Evolutionary conservation across 805 yeast species (phyloP).

Genomic region (Alloascoidea hylecoeti): DNA sequence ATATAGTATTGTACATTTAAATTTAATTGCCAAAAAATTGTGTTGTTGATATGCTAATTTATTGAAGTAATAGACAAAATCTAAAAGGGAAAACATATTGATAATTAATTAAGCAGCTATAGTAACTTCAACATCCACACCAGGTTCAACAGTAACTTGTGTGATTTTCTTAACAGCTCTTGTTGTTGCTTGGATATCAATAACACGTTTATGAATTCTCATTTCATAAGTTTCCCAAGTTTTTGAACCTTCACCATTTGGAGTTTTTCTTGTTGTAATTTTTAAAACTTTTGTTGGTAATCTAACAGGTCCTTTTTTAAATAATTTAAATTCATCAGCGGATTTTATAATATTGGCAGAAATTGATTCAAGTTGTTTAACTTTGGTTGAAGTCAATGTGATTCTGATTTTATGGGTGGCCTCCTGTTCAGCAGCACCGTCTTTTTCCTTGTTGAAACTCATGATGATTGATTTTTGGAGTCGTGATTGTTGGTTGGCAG

Average conservation of each 20-base stretch:
- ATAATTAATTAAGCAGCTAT: slow-evolving; percentile 73
- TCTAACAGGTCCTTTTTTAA: slow-evolving; percentile 99
- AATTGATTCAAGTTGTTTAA: slow-evolving; percentile 92
- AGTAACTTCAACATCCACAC: slow-evolving; percentile 95
- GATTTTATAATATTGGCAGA: slow-evolving; percentile 80
- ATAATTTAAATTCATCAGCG: slow-evolving; percentile 70
- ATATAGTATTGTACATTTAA: no score
- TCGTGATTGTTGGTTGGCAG: no score
- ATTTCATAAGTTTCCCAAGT: slow-evolving; percentile 99
- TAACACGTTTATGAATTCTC: slow-evolving; percentile 99
- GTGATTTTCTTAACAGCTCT: slow-evolving; percentile 88
- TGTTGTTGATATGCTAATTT: no score
- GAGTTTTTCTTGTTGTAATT: slow-evolving; percentile 99
- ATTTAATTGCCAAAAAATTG: no score
- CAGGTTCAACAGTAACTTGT: slow-evolving; percentile 96
- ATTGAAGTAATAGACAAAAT: no score
- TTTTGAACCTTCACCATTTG: slow-evolving; percentile 99
- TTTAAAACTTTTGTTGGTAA: slow-evolving; percentile 98
- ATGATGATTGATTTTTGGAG: slow-evolving; percentile 5
- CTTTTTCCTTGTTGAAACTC: slow-evolving; percentile 52
- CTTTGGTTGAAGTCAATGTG: slow-evolving; percentile 97
- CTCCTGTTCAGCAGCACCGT: slow-evolving; percentile 60
- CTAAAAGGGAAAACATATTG: no score
- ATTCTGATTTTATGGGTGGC: slow-evolving; percentile 95
- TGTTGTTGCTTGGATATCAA: slow-evolving; percentile 96